phyloP scores from a whole-genome alignment of 179 eudicot species.

The Beta corolliflora region DNA sequence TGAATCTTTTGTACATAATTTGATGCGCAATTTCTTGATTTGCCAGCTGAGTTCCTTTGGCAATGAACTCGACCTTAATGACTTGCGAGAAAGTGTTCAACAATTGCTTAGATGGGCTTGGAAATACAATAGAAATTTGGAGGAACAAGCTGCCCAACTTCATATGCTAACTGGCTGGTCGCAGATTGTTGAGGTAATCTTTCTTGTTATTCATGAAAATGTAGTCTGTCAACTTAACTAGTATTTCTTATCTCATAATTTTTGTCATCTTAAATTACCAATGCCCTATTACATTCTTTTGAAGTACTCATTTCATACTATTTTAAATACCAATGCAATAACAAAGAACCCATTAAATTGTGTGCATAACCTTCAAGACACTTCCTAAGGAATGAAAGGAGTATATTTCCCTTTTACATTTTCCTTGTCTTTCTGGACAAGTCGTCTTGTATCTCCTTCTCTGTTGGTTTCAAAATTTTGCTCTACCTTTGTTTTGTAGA shows the following conservation, averaged over 20 bases:
- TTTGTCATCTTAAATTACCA: background rate
- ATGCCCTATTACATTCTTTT: background rate
- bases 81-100: slow-evolving; percentile 69
- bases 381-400: background rate
- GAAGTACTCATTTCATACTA: background rate
- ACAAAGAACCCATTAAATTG: background rate
- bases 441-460: slow-evolving; percentile 3
- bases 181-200: slow-evolving; percentile 81
- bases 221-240: background rate
- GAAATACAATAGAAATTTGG: slow-evolving; percentile 94
- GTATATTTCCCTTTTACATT: background rate
- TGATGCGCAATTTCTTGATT: slow-evolving; percentile 48
- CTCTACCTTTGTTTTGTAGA: slow-evolving; percentile 42
- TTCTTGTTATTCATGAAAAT: background rate
- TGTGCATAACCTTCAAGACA: background rate
- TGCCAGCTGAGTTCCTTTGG: slow-evolving; percentile 64
- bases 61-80: slow-evolving; percentile 80
- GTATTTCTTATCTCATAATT: background rate
- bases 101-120: slow-evolving; percentile 94
- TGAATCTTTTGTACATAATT: slow-evolving; percentile 13
- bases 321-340: background rate
- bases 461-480: slow-evolving; percentile 7
- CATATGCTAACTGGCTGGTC: slow-evolving; percentile 99
- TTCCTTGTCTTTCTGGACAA: background rate
- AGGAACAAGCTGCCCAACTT: slow-evolving; percentile 99